These are phyloP conservation scores for Alternaria infectoria DNA, from an alignment of 2,329 filamentous ascomycete genomes.

Conservation along the genomic window DNA sequence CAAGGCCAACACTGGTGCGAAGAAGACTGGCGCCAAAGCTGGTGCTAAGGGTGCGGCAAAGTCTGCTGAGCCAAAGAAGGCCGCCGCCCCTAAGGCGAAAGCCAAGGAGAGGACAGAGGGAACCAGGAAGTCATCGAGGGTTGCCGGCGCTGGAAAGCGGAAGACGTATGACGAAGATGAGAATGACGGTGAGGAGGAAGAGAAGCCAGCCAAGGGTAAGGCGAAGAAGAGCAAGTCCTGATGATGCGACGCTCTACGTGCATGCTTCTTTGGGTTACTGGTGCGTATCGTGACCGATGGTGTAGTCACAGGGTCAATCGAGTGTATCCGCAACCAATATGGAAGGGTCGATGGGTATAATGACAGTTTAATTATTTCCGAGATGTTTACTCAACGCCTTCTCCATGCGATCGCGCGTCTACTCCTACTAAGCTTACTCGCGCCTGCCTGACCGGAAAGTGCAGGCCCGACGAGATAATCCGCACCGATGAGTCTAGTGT, in stretches of 20 bases:
- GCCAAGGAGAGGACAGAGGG: conserved; percentile 26
- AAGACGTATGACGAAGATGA: conserved; percentile 26
- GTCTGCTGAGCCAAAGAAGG: conserved; percentile 8
- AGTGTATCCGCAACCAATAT: background rate
- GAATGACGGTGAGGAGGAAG: conserved; percentile 18
- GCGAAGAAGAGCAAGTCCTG: conserved; percentile 25
- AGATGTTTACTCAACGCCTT: background rate
- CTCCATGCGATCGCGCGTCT: background rate
- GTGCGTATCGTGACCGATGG: background rate
- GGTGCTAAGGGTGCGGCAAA: conserved; percentile 22
- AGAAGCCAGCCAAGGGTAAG: conserved; percentile 14
- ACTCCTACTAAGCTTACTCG: conserved; percentile 3
- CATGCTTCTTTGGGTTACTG: background rate
- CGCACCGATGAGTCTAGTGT: conserved; percentile 2
- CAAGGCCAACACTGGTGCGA: conserved; percentile 25
- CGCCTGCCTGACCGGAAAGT: background rate
- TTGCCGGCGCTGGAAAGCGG: conserved; percentile 28
- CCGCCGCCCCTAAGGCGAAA: conserved; percentile 9
- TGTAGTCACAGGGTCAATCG: background rate
- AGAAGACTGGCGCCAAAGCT: conserved; percentile 22
- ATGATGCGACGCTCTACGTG: background rate
- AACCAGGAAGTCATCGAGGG: conserved; percentile 25
- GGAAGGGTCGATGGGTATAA: background rate
- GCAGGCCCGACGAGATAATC: background rate
- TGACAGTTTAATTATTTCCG: background rate